Conservation (phyloP, 441 rosid species). For the Aquilaria agallochum region DNA sequence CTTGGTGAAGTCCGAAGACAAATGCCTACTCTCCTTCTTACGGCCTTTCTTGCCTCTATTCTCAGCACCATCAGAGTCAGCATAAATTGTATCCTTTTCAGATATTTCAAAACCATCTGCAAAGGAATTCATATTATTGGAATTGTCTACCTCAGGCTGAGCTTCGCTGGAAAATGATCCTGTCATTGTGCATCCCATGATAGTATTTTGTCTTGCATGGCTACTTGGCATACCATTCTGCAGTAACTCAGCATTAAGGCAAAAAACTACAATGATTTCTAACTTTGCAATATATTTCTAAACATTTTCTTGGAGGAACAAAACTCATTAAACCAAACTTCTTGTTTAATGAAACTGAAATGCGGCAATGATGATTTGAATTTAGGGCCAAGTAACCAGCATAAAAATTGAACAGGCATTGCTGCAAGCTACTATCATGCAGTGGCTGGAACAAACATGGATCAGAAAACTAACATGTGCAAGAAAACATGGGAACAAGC, state of each 20-base stretch:
- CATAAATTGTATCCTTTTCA: constrained; percentile 18
- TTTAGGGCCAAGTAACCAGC: too few species aligned
- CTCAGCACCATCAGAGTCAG: constrained; percentile 25
- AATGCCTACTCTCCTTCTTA: constrained; percentile 19
- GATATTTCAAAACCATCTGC: constrained; percentile 25
- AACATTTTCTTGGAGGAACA: too few species aligned
- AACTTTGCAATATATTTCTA: too few species aligned
- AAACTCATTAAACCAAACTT: too few species aligned
- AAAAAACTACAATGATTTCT: constrained; percentile 1
- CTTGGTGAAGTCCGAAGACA: constrained; percentile 27
- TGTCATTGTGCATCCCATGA: constrained; percentile 34
- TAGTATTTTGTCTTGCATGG: constrained; percentile 45
- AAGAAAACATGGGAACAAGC: too few species aligned
- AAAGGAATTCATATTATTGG: constrained; percentile 11
- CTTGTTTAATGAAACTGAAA: too few species aligned
- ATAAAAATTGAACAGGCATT: too few species aligned
- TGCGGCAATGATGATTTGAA: too few species aligned
- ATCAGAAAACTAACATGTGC: too few species aligned
- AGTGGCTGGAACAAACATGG: too few species aligned
- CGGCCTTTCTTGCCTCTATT: constrained; percentile 26
- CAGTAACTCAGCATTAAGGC: constrained; percentile 20
- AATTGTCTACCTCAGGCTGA: constrained; percentile 36
- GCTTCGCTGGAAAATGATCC: constrained; percentile 33
- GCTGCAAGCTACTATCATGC: too few species aligned
- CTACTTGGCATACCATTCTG: constrained; percentile 49